These are phyloP conservation scores for Colletotrichum chlorophyti DNA, from an alignment of 2,329 filamentous ascomycete species.

Conservation along the genomic window DNA sequence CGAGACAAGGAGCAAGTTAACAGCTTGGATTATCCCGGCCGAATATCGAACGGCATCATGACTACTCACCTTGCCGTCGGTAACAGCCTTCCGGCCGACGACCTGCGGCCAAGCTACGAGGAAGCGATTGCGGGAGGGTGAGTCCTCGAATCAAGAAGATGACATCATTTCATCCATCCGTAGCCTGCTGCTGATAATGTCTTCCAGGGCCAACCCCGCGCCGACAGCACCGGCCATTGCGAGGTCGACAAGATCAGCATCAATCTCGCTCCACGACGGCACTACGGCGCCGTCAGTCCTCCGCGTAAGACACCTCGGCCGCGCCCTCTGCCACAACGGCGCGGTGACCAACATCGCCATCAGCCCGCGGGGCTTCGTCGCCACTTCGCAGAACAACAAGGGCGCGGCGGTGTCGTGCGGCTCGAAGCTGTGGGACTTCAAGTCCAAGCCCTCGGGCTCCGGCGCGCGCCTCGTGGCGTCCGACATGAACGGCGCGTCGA, in stretches of 20 bases:
- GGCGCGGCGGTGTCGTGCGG: background rate
- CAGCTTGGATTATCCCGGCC: no score
- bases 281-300: constrained; percentile 4
- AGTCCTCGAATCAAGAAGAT: background rate
- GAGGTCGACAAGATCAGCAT: constrained; percentile 9
- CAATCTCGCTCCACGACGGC: constrained; percentile 5
- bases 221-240: background rate
- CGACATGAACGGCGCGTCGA: background rate
- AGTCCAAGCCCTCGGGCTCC: background rate
- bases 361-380: constrained; percentile 6
- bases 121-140: constrained; percentile 16
- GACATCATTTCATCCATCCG: background rate
- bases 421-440: constrained; percentile 15
- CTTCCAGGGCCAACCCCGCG: background rate
- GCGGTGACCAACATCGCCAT: constrained; percentile 5
- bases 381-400: constrained; percentile 2
- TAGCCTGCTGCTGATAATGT: background rate
- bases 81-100: background rate
- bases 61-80: background rate
- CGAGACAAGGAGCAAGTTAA: no score
- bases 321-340: background rate
- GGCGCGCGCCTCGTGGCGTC: background rate
- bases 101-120: constrained; percentile 13
- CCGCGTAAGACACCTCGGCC: background rate
- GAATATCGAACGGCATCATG: background rate